phyloP scores from a whole-genome alignment of 192 early-diverging fungal genomes.

The Podila horticola region DNA sequence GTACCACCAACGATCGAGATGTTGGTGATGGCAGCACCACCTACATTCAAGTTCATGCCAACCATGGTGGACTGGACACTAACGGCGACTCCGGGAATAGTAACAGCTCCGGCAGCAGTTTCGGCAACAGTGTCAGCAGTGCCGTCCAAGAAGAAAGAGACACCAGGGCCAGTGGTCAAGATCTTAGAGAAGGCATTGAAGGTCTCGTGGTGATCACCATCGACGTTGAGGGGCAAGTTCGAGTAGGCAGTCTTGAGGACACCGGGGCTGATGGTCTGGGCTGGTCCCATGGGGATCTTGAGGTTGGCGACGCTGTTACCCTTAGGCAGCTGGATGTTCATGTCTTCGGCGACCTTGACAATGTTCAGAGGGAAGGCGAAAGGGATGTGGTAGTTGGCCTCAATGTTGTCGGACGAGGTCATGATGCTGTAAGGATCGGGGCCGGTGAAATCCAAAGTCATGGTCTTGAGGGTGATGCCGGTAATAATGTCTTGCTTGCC shows the following conservation, averaged over 20 bases:
- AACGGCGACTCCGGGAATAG: constrained; percentile 62
- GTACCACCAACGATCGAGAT: constrained; percentile 66
- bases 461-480: constrained; percentile 62
- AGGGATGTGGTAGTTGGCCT: constrained; percentile 64
- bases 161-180: constrained; percentile 55
- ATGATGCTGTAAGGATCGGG: constrained; percentile 59
- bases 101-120: constrained; percentile 67
- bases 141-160: constrained; percentile 60
- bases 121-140: constrained; percentile 61
- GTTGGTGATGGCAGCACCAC: constrained; percentile 58
- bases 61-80: constrained; percentile 55
- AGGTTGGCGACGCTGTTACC: constrained; percentile 43
- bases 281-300: constrained; percentile 32
- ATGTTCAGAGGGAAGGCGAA: constrained; percentile 70
- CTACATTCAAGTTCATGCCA: constrained; percentile 65
- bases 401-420: constrained; percentile 57
- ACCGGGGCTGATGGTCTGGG: constrained; percentile 56
- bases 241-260: constrained; percentile 58
- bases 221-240: constrained; percentile 54
- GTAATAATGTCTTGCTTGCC: constrained; percentile 62
- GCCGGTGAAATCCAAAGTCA: constrained; percentile 62
- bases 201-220: constrained; percentile 41
- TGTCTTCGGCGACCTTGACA: constrained; percentile 62
- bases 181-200: constrained; percentile 65
- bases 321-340: constrained; percentile 56